These are phyloP conservation scores for Cymodocea nodosa DNA, from an alignment of 116 monocot genomes.

Conservation along the genomic window DNA sequence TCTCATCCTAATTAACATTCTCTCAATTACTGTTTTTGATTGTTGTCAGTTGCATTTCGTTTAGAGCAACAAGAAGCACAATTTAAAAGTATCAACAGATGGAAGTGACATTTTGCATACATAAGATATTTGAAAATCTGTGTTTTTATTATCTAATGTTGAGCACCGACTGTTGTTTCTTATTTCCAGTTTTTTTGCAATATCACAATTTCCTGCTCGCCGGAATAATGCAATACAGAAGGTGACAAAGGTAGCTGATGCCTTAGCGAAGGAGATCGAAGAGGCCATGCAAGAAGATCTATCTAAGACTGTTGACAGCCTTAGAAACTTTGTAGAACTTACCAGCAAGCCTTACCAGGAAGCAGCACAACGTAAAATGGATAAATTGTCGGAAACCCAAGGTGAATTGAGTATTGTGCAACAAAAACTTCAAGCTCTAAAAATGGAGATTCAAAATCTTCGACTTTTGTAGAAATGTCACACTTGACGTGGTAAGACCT, in stretches of 20 bases:
- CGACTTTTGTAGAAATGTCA: neutral
- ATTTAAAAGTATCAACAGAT: no score
- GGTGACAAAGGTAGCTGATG: slow-evolving; percentile 54
- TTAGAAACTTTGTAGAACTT: slow-evolving; percentile 32
- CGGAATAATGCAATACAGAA: slow-evolving; percentile 59
- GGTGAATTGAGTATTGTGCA: slow-evolving; percentile 29
- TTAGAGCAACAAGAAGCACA: no score
- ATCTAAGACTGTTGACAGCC: slow-evolving; percentile 18
- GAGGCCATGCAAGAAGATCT: slow-evolving; percentile 81
- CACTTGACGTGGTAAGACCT: neutral
- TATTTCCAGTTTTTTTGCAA: slow-evolving; percentile 36
- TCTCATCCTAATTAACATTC: no score
- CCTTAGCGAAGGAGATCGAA: slow-evolving; percentile 45
- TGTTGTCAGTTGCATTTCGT: no score
- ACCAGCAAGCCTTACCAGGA: slow-evolving; percentile 66
- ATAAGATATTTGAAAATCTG: no score
- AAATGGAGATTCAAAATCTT: slow-evolving; percentile 44
- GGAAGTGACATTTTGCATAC: no score
- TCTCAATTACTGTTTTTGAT: no score
- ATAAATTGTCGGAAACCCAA: slow-evolving; percentile 29
- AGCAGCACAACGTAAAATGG: slow-evolving; percentile 40
- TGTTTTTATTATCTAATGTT: neutral
- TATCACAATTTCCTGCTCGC: slow-evolving; percentile 70
- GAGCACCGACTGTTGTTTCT: neutral
- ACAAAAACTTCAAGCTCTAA: slow-evolving; percentile 37